Evolutionary conservation across 1,284 basidiomycete species (phyloP), one percentile per base, ranked within the genome.

Genomic region (Irpex rosettiformis): DNA sequence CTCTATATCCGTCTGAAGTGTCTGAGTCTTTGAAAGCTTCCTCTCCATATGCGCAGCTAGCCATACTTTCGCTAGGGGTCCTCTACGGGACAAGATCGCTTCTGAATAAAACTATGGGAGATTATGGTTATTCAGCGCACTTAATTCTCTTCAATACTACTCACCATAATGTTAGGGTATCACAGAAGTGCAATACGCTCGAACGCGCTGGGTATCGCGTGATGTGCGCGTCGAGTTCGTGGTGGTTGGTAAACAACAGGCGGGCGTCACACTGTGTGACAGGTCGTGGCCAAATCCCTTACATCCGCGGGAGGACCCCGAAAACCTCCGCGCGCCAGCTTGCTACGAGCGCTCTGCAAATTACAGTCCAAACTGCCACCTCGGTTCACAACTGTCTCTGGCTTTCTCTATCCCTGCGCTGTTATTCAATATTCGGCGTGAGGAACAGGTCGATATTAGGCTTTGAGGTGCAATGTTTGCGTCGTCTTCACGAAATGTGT

Each of bases 31-130:
- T 69, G 93, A 95, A 67, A 99, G 86, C 79, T 98, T 98, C 69
- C 94, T 87, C 75, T 98, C 95, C 87, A 96, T 96, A 79, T 98
- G 96, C 1, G 97, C 96, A 24, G 96, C 96, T 55, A 98, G 88
- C 96, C 96, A 99, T 79, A 99, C 94, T 76, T 91, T 94, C 47
- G 94, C 96, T 37, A 99, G 81, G 6, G 96, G 93, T 53, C 96
- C 96, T 60, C 94, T 88, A 70, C 95, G 91, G 56, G 93, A 93
- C 63, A 97, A 82, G 73, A 97, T 93, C 51, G 91, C 88, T 72
- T 97, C 95, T 61, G 92, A 94, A 70, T 96, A 94, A 72, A 96
- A 93, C 94, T 91, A 61, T 16, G 57, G 0, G 24, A 40, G 8
- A 27, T 25, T n/a, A 25, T 58, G 1, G 52, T 13, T 18, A 28